Percentiles rank a stretch among this genome's conserved stretches.
Evolutionary conservation across 2,329 filamentous ascomycete genomes (phyloP).

Genomic region (Botrytis elliptica): DNA sequence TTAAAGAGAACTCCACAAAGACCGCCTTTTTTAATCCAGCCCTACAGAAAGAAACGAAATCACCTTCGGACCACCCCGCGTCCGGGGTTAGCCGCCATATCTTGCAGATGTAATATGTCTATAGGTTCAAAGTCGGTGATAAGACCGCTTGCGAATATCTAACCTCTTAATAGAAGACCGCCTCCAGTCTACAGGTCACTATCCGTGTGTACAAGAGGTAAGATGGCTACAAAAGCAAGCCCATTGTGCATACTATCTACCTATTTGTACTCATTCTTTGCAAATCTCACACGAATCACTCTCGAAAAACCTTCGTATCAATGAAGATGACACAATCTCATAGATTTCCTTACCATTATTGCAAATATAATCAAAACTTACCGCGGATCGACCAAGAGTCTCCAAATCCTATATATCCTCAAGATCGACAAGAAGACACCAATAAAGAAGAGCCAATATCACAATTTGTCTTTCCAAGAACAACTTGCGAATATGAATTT

Average conservation of each 20-base stretch:
- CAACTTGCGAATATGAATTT: too few relatives aligned
- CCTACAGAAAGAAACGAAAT: background rate
- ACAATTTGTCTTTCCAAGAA: too few relatives aligned
- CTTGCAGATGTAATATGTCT: background rate
- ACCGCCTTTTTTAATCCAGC: background rate
- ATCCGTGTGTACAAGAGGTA: background rate
- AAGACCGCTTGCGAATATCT: slow-evolving; percentile 5
- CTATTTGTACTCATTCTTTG: background rate
- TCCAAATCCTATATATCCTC: background rate
- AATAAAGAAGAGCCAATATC: background rate
- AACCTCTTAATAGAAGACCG: background rate
- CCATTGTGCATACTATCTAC: background rate
- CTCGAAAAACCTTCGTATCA: background rate
- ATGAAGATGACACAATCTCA: background rate
- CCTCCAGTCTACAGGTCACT: background rate
- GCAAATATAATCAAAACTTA: background rate
- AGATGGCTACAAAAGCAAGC: slow-evolving; percentile 3
- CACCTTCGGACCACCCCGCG: background rate
- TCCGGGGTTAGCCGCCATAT: background rate
- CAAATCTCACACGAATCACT: background rate
- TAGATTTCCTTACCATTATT: background rate
- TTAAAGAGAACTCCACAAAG: background rate
- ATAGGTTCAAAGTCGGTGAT: background rate
- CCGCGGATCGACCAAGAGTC: background rate
- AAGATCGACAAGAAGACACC: background rate